Conservation (phyloP, 164 flowering plant species). For the Dillenia suffruticosa region DNA sequence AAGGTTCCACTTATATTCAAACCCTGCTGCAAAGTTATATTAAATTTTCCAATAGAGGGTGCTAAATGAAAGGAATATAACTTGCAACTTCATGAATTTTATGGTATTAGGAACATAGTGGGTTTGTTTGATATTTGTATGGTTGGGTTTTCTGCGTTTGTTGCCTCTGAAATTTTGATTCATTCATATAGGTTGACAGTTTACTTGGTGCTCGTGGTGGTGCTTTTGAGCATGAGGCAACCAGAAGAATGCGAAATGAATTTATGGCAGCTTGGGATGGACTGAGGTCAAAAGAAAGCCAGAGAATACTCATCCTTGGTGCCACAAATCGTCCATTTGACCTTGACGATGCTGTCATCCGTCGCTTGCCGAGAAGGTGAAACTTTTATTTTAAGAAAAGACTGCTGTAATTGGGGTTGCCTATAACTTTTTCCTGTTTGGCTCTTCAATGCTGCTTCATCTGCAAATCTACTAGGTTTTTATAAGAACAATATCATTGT, state of each 20-base stretch:
- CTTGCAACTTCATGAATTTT: too few relatives aligned
- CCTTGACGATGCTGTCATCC: conserved; percentile 99
- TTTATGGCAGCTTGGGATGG: conserved; percentile 99
- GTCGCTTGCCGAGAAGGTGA: conserved; percentile 95
- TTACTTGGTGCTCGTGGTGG: conserved; percentile 99
- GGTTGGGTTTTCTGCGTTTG: not conserved
- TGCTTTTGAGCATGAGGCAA: conserved; percentile 94
- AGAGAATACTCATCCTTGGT: conserved; percentile 93
- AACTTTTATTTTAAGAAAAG: not conserved
- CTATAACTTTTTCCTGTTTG: not conserved
- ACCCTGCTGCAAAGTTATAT: too few relatives aligned
- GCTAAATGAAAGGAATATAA: too few relatives aligned
- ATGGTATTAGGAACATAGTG: too few relatives aligned
- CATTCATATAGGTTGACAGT: conserved; percentile 72
- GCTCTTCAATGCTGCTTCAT: not conserved
- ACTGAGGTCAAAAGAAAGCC: conserved; percentile 91
- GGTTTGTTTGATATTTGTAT: too few relatives aligned
- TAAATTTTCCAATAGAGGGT: too few relatives aligned
- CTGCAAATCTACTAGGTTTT: not conserved
- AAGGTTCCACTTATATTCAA: too few relatives aligned
- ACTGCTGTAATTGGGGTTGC: too few relatives aligned
- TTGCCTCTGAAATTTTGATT: not conserved
- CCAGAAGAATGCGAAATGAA: conserved; percentile 98
- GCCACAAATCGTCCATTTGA: conserved; percentile 99
- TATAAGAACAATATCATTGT: not conserved